Evolutionary conservation across 169 alveolate species (phyloP).

Genomic region (Plasmodium vinckei): DNA sequence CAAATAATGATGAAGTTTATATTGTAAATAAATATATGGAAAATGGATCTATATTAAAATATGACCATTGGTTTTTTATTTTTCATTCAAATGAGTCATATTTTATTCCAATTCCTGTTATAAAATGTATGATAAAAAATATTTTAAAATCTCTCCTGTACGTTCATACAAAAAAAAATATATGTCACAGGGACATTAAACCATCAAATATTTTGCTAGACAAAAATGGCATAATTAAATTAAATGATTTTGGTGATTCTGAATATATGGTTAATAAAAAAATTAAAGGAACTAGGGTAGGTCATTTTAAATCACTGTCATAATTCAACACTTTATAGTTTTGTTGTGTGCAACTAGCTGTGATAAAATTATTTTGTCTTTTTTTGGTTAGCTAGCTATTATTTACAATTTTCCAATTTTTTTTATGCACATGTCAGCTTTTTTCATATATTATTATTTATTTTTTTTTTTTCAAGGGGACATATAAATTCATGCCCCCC

Average conservation of each 20-base stretch:
- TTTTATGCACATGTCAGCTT: background rate
- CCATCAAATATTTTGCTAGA: conserved; percentile 90
- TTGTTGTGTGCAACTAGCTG: background rate
- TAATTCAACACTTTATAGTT: background rate
- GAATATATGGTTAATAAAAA: conserved; percentile 34
- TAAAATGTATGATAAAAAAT: conserved; percentile 38
- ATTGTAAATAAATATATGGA: conserved; percentile 61
- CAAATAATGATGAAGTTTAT: conserved; percentile 47
- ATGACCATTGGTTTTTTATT: conserved; percentile 38
- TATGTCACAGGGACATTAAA: conserved; percentile 91
- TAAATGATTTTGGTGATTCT: conserved; percentile 90
- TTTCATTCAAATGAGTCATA: conserved; percentile 17
- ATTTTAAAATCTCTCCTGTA: conserved; percentile 39
- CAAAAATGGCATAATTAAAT: conserved; percentile 85
- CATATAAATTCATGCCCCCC: conserved; percentile 69
- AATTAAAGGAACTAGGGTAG: conserved; percentile 46
- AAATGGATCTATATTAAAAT: conserved; percentile 34
- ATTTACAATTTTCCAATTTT: background rate
- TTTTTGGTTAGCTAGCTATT: background rate
- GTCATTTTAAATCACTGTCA: too few species aligned
- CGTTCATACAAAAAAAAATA: conserved; percentile 75
- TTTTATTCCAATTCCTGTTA: conserved; percentile 58
- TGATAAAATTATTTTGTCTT: background rate
- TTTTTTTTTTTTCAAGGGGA: conserved; percentile 26
- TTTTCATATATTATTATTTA: background rate